A percentile compares a stretch with the other conserved stretches of the same genome.
Conservation (phyloP, 345 rosid species). For the Raphanus raphanistrum region DNA sequence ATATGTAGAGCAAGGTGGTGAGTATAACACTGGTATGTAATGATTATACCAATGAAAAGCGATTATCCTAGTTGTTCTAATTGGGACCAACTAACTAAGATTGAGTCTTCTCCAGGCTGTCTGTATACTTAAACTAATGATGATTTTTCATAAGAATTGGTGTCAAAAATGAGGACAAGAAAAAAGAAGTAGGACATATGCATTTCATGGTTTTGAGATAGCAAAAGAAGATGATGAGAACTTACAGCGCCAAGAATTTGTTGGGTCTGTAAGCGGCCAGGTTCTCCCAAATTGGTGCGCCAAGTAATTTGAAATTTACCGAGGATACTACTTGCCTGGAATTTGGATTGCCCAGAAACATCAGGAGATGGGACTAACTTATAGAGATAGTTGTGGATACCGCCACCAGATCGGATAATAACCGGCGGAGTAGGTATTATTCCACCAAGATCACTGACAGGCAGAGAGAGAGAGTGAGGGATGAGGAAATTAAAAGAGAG, state of each 20-base stretch:
- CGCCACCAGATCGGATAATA: slow-evolving; percentile 88
- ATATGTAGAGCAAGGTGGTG: slow-evolving; percentile 21
- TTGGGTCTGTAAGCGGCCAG: slow-evolving; percentile 96
- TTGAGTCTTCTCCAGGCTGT: not conserved
- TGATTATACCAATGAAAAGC: not conserved
- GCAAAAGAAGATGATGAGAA: slow-evolving; percentile 16
- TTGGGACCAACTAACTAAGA: slow-evolving; percentile 3
- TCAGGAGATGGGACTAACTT: slow-evolving; percentile 53
- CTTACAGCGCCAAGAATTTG: slow-evolving; percentile 94
- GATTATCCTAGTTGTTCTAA: slow-evolving; percentile 24
- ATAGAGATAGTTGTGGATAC: slow-evolving; percentile 85
- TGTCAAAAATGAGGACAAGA: not conserved
- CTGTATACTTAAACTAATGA: slow-evolving; percentile 2
- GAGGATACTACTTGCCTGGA: slow-evolving; percentile 70
- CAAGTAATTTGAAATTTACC: slow-evolving; percentile 97
- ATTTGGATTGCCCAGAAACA: slow-evolving; percentile 50
- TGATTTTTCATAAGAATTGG: not conserved
- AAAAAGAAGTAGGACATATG: not conserved
- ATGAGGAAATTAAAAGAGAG: not conserved
- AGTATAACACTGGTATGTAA: slow-evolving; percentile 4
- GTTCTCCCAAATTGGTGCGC: slow-evolving; percentile 97
- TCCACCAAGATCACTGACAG: slow-evolving; percentile 46
- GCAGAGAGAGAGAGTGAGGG: slow-evolving; percentile 8
- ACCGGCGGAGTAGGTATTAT: slow-evolving; percentile 63
- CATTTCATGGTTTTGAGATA: not conserved